A percentile compares a stretch with the other conserved stretches of the same genome.
phyloP scores from a whole-genome alignment of 2,329 filamentous ascomycete genomes.

The Fusarium nelsonii region DNA sequence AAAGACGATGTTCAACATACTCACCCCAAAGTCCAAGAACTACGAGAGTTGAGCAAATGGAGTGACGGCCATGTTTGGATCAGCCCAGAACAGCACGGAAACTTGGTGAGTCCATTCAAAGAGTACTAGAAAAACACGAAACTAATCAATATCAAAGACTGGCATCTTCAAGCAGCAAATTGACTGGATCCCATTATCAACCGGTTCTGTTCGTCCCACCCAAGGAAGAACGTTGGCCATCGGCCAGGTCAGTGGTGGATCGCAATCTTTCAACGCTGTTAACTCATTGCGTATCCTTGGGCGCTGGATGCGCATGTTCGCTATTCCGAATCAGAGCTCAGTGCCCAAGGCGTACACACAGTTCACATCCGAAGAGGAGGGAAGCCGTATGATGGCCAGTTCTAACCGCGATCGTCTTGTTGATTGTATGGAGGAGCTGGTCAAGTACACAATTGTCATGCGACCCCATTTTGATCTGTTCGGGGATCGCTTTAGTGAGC shows the following conservation, averaged over 20 bases:
- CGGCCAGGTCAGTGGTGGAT: conserved; percentile 1
- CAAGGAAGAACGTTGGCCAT: conserved; percentile 2
- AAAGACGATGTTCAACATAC: conserved; percentile 6
- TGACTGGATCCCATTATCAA: conserved; percentile 3
- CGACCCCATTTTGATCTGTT: conserved; percentile 2
- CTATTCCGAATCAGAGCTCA: conserved; percentile 6
- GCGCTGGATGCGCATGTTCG: conserved; percentile 15
- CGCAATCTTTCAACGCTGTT: background rate
- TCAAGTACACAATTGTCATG: conserved; percentile 14
- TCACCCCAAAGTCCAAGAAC: background rate
- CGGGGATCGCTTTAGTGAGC: conserved; percentile 2
- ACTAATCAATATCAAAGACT: background rate
- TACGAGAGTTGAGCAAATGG: background rate
- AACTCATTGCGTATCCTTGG: background rate
- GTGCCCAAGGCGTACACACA: background rate
- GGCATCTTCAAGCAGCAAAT: conserved; percentile 20
- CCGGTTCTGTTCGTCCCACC: background rate
- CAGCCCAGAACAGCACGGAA: background rate
- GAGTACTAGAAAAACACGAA: accelerated
- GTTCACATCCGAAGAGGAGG: background rate
- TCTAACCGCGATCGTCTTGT: background rate
- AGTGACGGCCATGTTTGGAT: background rate
- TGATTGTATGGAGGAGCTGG: conserved; percentile 12
- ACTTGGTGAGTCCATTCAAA: background rate
- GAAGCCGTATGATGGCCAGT: conserved; percentile 2